Percentiles rank a stretch among this genome's conserved stretches.
Evolutionary conservation across 345 rosid genomes (phyloP).

Genomic region (Citrus sp.): DNA sequence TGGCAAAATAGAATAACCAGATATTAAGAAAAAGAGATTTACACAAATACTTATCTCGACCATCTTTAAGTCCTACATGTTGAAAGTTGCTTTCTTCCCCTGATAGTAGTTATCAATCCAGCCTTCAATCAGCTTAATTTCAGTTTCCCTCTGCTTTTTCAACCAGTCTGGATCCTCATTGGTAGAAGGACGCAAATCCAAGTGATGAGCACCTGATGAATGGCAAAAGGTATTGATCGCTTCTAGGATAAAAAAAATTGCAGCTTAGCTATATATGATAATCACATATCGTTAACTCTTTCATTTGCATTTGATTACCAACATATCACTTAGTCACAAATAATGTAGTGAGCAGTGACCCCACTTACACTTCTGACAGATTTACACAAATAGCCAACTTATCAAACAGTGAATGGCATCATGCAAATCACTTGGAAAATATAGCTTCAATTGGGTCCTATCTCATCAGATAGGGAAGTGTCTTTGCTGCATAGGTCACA

Average conservation of each 20-base stretch:
- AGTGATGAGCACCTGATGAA: conserved; percentile 79
- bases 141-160: conserved; percentile 66
- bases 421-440: not conserved
- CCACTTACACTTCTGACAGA: too few species aligned
- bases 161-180: conserved; percentile 79
- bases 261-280: not conserved
- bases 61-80: conserved; percentile 16
- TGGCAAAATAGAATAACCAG: not conserved
- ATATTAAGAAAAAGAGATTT: not conserved
- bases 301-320: not conserved
- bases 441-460: not conserved
- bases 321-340: too few species aligned
- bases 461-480: not conserved
- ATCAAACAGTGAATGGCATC: not conserved
- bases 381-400: not conserved
- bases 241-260: not conserved
- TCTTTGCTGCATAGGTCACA: not conserved
- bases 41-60: not conserved
- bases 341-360: too few species aligned
- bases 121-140: conserved; percentile 62
- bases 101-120: conserved; percentile 53
- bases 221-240: not conserved
- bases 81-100: conserved; percentile 31
- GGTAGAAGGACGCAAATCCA: conserved; percentile 73
- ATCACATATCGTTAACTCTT: not conserved